A percentile compares a stretch with the other conserved stretches of the same genome.
Conservation (phyloP, 2,329 filamentous ascomycete genomes). For the Epichloe amarillans region DNA sequence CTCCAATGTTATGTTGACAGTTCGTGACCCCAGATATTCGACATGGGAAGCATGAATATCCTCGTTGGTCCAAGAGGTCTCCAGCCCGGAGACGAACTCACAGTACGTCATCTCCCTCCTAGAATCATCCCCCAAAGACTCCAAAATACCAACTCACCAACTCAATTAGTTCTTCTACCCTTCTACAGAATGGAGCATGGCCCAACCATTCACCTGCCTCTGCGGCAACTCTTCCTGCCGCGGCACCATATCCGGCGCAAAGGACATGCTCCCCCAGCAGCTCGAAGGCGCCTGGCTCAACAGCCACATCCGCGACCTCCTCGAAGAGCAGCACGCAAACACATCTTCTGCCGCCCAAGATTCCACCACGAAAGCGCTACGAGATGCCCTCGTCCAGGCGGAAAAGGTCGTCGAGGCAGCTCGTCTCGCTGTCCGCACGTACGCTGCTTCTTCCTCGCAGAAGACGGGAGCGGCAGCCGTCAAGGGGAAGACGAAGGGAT, state of each 20-base stretch:
- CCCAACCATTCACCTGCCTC: constrained; percentile 54
- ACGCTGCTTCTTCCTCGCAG: constrained; percentile 14
- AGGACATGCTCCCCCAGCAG: constrained; percentile 37
- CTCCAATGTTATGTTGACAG: not conserved
- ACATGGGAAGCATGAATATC: constrained; percentile 42
- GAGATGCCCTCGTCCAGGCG: constrained; percentile 29
- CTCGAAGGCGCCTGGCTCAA: constrained; percentile 49
- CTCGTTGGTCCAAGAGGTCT: constrained; percentile 45
- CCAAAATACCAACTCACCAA: not conserved
- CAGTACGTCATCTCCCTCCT: constrained; percentile 23
- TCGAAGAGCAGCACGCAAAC: constrained; percentile 21
- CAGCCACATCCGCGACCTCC: constrained; percentile 43
- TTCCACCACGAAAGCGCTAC: constrained; percentile 28
- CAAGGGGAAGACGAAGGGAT: constrained; percentile 9
- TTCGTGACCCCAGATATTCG: constrained; percentile 37
- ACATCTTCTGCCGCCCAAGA: constrained; percentile 16
- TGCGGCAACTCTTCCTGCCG: constrained; percentile 45
- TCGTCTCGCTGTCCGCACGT: constrained; percentile 27
- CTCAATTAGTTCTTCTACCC: constrained; percentile 53
- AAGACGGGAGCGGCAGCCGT: not conserved
- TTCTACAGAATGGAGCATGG: constrained; percentile 63
- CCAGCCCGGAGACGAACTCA: constrained; percentile 42
- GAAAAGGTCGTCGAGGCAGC: constrained; percentile 34
- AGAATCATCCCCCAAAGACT: not conserved
- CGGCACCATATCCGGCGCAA: constrained; percentile 50